Evolutionary conservation across 768 basidiomycete species (phyloP), one percentile per base, ranked within the genome.

Genomic region (Suillus tomentosus): DNA sequence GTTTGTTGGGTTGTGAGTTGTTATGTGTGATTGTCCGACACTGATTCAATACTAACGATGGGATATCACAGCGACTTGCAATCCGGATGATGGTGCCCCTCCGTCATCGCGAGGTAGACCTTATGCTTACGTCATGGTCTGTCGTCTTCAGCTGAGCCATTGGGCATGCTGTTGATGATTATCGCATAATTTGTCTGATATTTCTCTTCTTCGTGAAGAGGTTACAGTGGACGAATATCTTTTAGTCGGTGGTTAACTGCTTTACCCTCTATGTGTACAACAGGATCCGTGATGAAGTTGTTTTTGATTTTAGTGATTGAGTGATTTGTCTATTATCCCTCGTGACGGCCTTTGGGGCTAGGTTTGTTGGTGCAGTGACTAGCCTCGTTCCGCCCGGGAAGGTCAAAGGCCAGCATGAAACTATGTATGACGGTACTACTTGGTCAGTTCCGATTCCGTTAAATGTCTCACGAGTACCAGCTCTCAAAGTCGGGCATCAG

Each of bases 181-280:
- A 63, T 70, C 69, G 75, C 74, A 68, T 63, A 78, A 77, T 77
- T 76, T 78, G 77, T 79, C 45, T 48, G 31, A 31, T 31, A 10
- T 62, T 53, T 61, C 54, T 74, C 74, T 74, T 77, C 76, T 74
- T 79, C 70, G 74, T 59, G 77, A 75, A 74, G 74, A 71, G 43
- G 57, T 50, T 5, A 31, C 15, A 5, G 15, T 51, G 17, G 27
- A 31, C 51, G 5, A 53, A 53, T 31, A 31, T 27, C 9, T 19
- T 10, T 31, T 54, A 31, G 31, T 54, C 19, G 19, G 10, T n/a
- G 31, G 19, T 54, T 34, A 11, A 15, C 15, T 27, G 24, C 22
- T 31, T 17, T 58, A 40, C 39, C 1, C 2, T 57, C 4, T 27
- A 57, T 19, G 19, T 17, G 24, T 57, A 57, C 2, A 7, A 31